These are phyloP conservation scores for Urochloa ruziziensis DNA, from an alignment of 176 grass and related monocot genomes.

Conservation along the genomic window DNA sequence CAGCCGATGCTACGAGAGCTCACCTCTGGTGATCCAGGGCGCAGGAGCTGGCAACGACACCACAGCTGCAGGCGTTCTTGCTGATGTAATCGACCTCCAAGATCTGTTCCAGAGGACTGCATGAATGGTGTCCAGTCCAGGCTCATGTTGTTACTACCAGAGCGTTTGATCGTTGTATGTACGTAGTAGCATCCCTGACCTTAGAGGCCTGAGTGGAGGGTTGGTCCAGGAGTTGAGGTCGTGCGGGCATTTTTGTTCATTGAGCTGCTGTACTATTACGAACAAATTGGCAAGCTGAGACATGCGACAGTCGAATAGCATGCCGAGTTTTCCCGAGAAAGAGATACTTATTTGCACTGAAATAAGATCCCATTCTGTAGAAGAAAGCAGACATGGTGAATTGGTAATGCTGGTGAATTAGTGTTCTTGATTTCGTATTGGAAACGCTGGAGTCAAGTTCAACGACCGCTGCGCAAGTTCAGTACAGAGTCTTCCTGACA, in stretches of 20 bases:
- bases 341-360: not conserved
- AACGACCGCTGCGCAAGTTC: too few relatives aligned
- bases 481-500: too few relatives aligned
- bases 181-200: not conserved
- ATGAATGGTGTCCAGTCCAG: not conserved
- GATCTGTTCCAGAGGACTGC: conserved; percentile 56
- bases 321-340: too few relatives aligned
- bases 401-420: too few relatives aligned
- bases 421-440: too few relatives aligned
- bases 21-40: conserved; percentile 89
- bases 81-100: conserved; percentile 80
- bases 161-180: not conserved
- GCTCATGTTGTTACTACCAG: not conserved
- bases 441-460: too few relatives aligned
- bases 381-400: too few relatives aligned
- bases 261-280: not conserved
- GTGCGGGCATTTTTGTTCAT: not conserved
- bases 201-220: too few relatives aligned
- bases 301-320: not conserved
- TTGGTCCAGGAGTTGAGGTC: not conserved
- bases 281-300: not conserved
- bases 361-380: not conserved
- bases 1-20: conserved; percentile 83
- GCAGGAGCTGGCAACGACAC: conserved; percentile 94
- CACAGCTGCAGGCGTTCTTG: conserved; percentile 83